A percentile compares a stretch with the other conserved stretches of the same genome.
Evolutionary conservation across 371 early-diverging fungal species (phyloP).

Genomic region (Lichtheimia ornata): DNA sequence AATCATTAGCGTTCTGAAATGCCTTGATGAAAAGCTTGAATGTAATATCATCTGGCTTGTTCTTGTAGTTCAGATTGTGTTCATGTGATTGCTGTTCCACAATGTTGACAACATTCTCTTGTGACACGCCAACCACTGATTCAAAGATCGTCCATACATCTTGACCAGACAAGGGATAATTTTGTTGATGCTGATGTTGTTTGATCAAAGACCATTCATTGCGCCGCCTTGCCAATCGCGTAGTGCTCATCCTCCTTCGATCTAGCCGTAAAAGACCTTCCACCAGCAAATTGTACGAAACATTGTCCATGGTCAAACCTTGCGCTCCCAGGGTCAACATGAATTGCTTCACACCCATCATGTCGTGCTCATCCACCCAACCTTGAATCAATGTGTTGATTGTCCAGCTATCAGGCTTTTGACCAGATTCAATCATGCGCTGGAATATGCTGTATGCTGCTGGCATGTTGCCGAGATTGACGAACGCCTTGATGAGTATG

Average conservation of each 20-base stretch:
- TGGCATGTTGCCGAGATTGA: constrained; percentile 56
- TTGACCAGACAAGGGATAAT: constrained; percentile 21
- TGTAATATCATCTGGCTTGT: constrained; percentile 28
- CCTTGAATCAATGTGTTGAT: constrained; percentile 38
- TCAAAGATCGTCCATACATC: constrained; percentile 42
- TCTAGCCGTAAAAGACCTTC: constrained; percentile 40
- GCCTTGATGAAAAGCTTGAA: constrained; percentile 43
- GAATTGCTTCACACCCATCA: constrained; percentile 29
- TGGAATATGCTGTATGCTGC: constrained; percentile 33
- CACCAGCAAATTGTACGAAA: constrained; percentile 40
- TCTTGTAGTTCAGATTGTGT: not conserved
- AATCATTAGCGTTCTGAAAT: constrained; percentile 29
- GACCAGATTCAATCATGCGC: constrained; percentile 24
- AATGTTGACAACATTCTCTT: constrained; percentile 5
- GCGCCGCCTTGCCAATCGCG: constrained; percentile 13
- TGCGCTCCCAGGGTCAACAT: constrained; percentile 10
- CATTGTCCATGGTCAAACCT: constrained; percentile 20
- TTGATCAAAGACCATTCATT: constrained; percentile 18
- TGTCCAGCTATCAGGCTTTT: constrained; percentile 28
- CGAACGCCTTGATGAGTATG: constrained; percentile 76
- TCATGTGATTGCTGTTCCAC: not conserved
- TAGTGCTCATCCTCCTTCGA: constrained; percentile 9
- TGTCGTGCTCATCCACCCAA: constrained; percentile 31
- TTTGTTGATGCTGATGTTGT: constrained; percentile 4
- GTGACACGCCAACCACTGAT: constrained; percentile 25